Conservation (phyloP, 768 basidiomycete genomes). For the Clavulina sp. region DNA sequence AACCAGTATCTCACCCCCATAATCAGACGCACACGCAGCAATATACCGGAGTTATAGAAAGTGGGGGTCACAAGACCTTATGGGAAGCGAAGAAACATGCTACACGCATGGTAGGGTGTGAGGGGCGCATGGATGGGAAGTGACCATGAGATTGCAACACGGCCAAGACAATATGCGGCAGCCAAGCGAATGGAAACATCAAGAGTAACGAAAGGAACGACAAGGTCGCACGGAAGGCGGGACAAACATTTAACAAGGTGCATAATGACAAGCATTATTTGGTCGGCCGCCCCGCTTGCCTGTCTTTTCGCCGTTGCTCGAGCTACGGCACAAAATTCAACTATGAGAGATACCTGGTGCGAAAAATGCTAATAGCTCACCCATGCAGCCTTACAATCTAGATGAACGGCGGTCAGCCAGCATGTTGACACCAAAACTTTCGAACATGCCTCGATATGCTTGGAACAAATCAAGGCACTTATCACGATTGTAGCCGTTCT, state of each 20-base stretch:
- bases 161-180: too few species aligned
- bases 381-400: conserved; percentile 1
- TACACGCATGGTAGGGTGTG: too few species aligned
- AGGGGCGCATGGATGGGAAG: too few species aligned
- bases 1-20: too few species aligned
- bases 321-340: background rate
- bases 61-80: too few species aligned
- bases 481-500: background rate
- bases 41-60: too few species aligned
- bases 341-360: background rate
- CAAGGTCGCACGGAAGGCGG: too few species aligned
- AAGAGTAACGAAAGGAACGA: too few species aligned
- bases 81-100: too few species aligned
- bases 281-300: background rate
- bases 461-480: conserved; percentile 1
- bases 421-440: background rate
- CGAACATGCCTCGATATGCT: background rate
- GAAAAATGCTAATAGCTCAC: background rate
- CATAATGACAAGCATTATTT: background rate
- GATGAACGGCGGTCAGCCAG: background rate
- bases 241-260: background rate
- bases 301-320: background rate
- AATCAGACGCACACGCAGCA: too few species aligned
- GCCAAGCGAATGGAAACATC: too few species aligned
- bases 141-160: too few species aligned